Evolutionary conservation across 306 rosid genomes (phyloP), one percentile per base, ranked within the genome.

Genomic region (Quercus suber): DNA sequence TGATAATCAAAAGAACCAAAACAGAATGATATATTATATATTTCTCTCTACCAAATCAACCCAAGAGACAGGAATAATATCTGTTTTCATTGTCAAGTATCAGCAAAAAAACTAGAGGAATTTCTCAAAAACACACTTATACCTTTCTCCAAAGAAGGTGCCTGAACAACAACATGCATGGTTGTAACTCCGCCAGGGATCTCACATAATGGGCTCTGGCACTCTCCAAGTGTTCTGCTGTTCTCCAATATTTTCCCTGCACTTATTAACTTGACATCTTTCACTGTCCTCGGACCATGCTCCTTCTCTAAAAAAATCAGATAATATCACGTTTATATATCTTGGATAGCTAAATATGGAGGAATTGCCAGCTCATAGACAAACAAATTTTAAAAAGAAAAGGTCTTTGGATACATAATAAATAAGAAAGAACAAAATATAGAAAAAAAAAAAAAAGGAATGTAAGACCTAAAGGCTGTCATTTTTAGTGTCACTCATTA

Each of bases 191-290:
- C 92, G 18, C 92, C 98, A 27, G 94, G 97, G 60, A 89, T 83
- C 68, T 94, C 93, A 18, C 80, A 84, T 76, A 92, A 86, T 31
- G 97, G 97, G 89, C 97, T 94, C 72, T 73, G 89, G 78, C 98
- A 92, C 76, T 94, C 98, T 56, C 89, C 93, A 11, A 94, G 89
- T 51, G 98, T 94, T 91, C 52, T 92, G 79, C 79, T 89, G 84
- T 94, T 94, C 84, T 94, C 97, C 86, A 94, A 87, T 85, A 94
- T 68, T 84, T 76, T 88, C 64, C 97, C 98, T 0, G 85, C 97
- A 77, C 97, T 87, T 81, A 94, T 94, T 80, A 94, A 79, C 95
- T 92, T 92, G 82, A 94, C 88, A 82, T 94, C 98, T 84, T 92
- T 92, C 8, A 92, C 88, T 51, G 93, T 94, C 90, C 83, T 94